These are phyloP conservation scores for Neonectria faginata DNA, from an alignment of 2,329 filamentous ascomycete species.

Conservation along the genomic window DNA sequence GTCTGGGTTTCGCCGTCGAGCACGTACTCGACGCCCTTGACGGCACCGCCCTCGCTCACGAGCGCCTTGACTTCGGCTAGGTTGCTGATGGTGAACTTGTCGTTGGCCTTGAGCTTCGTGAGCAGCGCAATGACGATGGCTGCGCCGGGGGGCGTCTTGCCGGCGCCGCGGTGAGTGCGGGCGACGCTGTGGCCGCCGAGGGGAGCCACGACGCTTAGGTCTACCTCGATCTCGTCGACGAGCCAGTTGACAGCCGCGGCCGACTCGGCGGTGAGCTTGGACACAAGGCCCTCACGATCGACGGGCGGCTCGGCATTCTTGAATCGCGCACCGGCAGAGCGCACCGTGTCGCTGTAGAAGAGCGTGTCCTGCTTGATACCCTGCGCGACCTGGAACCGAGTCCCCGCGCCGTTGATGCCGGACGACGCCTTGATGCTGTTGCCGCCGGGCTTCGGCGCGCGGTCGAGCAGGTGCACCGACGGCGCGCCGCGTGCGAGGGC, in stretches of 20 bases:
- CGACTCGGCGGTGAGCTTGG: constrained; percentile 60
- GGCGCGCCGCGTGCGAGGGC: constrained; percentile 62
- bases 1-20: constrained; percentile 51
- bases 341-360: constrained; percentile 68
- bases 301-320: constrained; percentile 35
- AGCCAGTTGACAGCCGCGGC: constrained; percentile 67
- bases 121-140: constrained; percentile 68
- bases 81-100: constrained; percentile 64
- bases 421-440: constrained; percentile 77
- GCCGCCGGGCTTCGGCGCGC: constrained; percentile 69
- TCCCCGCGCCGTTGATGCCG: constrained; percentile 73
- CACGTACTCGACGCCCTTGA: constrained; percentile 66
- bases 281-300: constrained; percentile 59
- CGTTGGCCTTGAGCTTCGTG: constrained; percentile 60
- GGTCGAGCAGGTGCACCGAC: constrained; percentile 69
- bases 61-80: constrained; percentile 65
- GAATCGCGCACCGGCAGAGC: constrained; percentile 64
- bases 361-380: constrained; percentile 51
- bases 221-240: constrained; percentile 66
- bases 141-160: constrained; percentile 67
- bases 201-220: constrained; percentile 68
- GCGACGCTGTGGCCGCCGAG: constrained; percentile 70
- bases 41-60: constrained; percentile 49
- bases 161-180: constrained; percentile 61
- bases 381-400: constrained; percentile 62